phyloP scores from a whole-genome alignment of 352 stramenopile species.

The Pythium guiyangense region DNA sequence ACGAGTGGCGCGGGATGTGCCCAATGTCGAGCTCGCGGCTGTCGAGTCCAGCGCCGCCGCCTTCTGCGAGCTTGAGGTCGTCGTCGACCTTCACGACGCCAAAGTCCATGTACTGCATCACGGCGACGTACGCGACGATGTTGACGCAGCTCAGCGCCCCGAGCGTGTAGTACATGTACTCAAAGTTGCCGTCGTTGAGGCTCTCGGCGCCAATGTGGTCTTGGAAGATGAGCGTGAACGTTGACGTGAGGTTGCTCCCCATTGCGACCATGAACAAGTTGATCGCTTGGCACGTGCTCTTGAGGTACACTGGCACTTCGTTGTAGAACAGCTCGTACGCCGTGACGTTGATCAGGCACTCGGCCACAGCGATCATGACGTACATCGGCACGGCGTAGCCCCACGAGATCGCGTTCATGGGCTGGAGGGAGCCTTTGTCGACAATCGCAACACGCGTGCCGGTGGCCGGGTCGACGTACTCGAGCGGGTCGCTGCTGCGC shows the following conservation, averaged over 20 bases:
- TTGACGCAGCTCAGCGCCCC: constrained; percentile 12
- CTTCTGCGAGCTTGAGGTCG: constrained; percentile 59
- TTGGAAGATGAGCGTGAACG: constrained; percentile 84
- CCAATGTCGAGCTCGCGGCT: constrained; percentile 1
- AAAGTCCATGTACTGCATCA: constrained; percentile 88
- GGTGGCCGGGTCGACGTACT: constrained; percentile 19
- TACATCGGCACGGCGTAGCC: constrained; percentile 81
- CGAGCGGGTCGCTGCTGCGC: constrained; percentile 38
- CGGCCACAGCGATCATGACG: constrained; percentile 71
- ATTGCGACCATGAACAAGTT: constrained; percentile 88
- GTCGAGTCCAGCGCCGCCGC: constrained; percentile 13
- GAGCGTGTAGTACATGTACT: constrained; percentile 90
- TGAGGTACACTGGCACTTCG: constrained; percentile 83
- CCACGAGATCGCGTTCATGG: constrained; percentile 85
- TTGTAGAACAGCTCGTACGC: constrained; percentile 88
- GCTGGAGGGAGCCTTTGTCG: constrained; percentile 53
- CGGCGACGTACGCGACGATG: constrained; percentile 12
- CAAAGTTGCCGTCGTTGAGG: constrained; percentile 79
- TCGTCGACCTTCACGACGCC: constrained; percentile 75
- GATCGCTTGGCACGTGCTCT: constrained; percentile 85
- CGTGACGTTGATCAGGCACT: constrained; percentile 87
- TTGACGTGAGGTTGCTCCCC: constrained; percentile 85
- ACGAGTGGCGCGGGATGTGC: constrained; percentile 21
- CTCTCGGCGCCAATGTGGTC: constrained; percentile 55
- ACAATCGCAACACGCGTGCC: constrained; percentile 25